Percentiles rank a stretch among this genome's conserved stretches.
These are phyloP conservation scores for Carex myosuroides DNA, from an alignment of 176 grass and related monocot genomes.

Conservation along the genomic window DNA sequence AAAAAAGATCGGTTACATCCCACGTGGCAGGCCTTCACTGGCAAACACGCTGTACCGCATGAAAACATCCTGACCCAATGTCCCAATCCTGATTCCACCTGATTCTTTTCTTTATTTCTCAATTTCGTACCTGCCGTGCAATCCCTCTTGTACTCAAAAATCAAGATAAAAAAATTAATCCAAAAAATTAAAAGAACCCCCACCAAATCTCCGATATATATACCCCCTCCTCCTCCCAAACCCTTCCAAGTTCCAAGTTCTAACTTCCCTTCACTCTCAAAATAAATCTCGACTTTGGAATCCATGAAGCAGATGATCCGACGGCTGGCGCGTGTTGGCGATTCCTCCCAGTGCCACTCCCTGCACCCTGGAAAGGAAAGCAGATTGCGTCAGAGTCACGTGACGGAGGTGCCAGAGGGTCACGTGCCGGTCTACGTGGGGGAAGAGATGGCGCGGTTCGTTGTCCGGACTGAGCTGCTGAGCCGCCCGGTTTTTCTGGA, in stretches of 20 bases:
- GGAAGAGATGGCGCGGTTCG: slow-evolving; percentile 56
- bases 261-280: background rate
- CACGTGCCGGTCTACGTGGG: slow-evolving; percentile 73
- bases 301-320: slow-evolving; percentile 55
- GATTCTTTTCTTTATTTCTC: background rate
- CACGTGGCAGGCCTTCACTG: background rate
- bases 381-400: background rate
- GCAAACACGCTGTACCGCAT: background rate
- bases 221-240: background rate
- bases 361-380: background rate
- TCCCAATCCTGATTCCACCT: background rate
- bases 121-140: slow-evolving; percentile 53
- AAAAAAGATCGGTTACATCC: background rate
- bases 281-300: background rate
- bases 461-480: slow-evolving; percentile 55
- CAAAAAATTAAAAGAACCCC: background rate
- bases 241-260: background rate
- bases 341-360: slow-evolving; percentile 18
- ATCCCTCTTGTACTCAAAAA: slow-evolving; percentile 37
- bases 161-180: background rate
- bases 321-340: slow-evolving; percentile 51
- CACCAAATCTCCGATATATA: slow-evolving; percentile 25
- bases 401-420: slow-evolving; percentile 34
- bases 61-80: background rate
- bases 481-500: slow-evolving; percentile 53